A percentile compares a stretch with the other conserved stretches of the same genome.
These are phyloP conservation scores for Passalora sequoiae DNA, from an alignment of 2,329 filamentous ascomycete species.

Conservation along the genomic window DNA sequence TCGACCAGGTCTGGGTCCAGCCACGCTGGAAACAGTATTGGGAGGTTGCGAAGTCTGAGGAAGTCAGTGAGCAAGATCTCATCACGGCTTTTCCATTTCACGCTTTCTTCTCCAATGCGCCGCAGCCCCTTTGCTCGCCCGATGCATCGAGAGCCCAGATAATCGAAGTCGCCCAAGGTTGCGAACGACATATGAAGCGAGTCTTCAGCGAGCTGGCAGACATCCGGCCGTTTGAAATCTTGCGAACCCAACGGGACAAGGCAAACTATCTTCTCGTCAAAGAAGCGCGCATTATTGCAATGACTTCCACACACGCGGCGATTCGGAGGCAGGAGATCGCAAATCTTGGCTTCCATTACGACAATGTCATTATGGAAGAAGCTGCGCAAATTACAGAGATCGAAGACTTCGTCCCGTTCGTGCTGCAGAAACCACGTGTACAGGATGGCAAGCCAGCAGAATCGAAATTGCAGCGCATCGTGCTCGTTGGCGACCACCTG, in stretches of 20 bases:
- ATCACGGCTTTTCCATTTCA: constrained; percentile 79
- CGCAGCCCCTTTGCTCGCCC: constrained; percentile 74
- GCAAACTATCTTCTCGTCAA: constrained; percentile 92
- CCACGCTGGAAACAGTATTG: constrained; percentile 85
- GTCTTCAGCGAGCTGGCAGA: constrained; percentile 91
- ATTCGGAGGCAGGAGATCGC: constrained; percentile 91
- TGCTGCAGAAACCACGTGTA: constrained; percentile 64
- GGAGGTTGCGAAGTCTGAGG: constrained; percentile 54
- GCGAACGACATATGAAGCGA: constrained; percentile 80
- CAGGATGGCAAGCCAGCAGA: constrained; percentile 45
- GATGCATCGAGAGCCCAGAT: constrained; percentile 61
- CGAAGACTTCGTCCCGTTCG: constrained; percentile 90
- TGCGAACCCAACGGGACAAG: constrained; percentile 83
- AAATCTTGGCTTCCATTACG: constrained; percentile 88
- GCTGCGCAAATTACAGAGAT: constrained; percentile 96
- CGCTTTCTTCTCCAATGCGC: constrained; percentile 77
- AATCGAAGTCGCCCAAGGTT: constrained; percentile 74
- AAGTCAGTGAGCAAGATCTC: constrained; percentile 52
- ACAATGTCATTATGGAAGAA: constrained; percentile 98
- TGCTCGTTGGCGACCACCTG: constrained; percentile 90
- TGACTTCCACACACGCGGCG: constrained; percentile 97
- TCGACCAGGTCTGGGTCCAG: constrained; percentile 84
- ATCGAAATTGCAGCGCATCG: constrained; percentile 75
- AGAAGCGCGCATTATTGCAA: constrained; percentile 94
- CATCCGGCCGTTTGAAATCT: constrained; percentile 89